Percentiles rank a stretch among this genome's conserved stretches.
These are phyloP conservation scores for Epichloe bromicola DNA, from an alignment of 2,329 filamentous ascomycete genomes.

Conservation along the genomic window DNA sequence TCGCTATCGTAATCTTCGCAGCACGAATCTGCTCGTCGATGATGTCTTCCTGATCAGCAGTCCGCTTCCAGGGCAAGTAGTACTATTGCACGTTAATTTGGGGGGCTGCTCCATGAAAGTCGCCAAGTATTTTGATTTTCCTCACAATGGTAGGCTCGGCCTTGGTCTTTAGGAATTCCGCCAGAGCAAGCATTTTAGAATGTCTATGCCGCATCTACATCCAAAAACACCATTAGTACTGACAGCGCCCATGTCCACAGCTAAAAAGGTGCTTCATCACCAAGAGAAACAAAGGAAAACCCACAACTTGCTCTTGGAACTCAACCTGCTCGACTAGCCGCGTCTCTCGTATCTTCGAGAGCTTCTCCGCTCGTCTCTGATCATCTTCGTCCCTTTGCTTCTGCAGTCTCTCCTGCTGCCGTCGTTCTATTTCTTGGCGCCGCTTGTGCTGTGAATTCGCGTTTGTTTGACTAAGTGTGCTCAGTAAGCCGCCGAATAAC, in stretches of 20 bases:
- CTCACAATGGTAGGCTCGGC: constrained; percentile 62
- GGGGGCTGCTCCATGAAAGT: not conserved
- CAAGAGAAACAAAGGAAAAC: not conserved
- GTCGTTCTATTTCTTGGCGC: constrained; percentile 68
- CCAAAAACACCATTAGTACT: constrained; percentile 8
- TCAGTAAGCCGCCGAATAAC: constrained; percentile 72
- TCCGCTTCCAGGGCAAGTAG: constrained; percentile 73
- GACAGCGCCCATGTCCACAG: not conserved
- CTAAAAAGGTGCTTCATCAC: not conserved
- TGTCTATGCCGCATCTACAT: constrained; percentile 67
- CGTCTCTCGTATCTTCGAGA: constrained; percentile 45
- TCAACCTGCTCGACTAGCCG: constrained; percentile 57
- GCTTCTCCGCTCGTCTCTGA: constrained; percentile 50
- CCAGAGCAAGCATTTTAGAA: constrained; percentile 54
- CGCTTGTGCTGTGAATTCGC: constrained; percentile 51
- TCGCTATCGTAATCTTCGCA: constrained; percentile 47
- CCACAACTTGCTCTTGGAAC: constrained; percentile 64
- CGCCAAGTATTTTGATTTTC: not conserved
- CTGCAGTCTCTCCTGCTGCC: constrained; percentile 63
- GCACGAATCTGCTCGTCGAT: constrained; percentile 60
- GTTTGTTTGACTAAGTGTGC: constrained; percentile 62
- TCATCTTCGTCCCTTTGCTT: constrained; percentile 61
- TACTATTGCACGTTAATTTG: constrained; percentile 38
- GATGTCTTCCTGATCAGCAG: constrained; percentile 51
- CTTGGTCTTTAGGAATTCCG: constrained; percentile 60